phyloP scores from a whole-genome alignment of 1,139 yeast species.

The Sugiyamaella grinbergsii region DNA sequence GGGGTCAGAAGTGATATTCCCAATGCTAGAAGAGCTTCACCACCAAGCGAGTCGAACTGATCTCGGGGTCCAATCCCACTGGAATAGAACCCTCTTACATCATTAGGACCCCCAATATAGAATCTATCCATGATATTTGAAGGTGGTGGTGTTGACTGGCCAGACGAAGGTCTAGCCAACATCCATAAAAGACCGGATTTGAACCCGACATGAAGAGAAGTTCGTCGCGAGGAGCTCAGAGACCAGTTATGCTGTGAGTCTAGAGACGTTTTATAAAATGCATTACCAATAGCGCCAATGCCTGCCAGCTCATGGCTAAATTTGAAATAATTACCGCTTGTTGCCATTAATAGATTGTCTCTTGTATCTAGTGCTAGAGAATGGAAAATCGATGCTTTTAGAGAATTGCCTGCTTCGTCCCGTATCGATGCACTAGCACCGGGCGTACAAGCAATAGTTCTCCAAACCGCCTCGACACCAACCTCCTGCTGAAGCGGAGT shows the following conservation, averaged over 20 bases:
- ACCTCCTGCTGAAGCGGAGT: constrained; percentile 48
- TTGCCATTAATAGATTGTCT: constrained; percentile 40
- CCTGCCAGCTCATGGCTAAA: constrained; percentile 59
- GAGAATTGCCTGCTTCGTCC: constrained; percentile 42
- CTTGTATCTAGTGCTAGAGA: constrained; percentile 42
- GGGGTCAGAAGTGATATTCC: constrained; percentile 68
- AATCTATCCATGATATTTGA: constrained; percentile 49
- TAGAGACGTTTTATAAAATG: constrained; percentile 40
- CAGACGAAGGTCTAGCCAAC: constrained; percentile 17
- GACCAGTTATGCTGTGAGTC: constrained; percentile 37
- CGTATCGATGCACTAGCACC: constrained; percentile 35
- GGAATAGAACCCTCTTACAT: constrained; percentile 71
- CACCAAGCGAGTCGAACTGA: constrained; percentile 62
- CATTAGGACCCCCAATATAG: constrained; percentile 80
- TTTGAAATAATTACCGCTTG: constrained; percentile 57
- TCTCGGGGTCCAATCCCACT: constrained; percentile 88
- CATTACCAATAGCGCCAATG: constrained; percentile 18
- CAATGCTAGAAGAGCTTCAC: constrained; percentile 69
- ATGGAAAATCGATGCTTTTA: constrained; percentile 43
- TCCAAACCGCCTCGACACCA: constrained; percentile 60
- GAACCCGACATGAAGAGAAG: constrained; percentile 43
- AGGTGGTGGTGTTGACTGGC: constrained; percentile 22
- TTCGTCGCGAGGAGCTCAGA: constrained; percentile 14
- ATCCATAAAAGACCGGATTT: constrained; percentile 59
- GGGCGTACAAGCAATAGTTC: constrained; percentile 55